These are phyloP conservation scores for Rugosomyces carneus DNA, from an alignment of 1,284 basidiomycete species.

Conservation along the genomic window DNA sequence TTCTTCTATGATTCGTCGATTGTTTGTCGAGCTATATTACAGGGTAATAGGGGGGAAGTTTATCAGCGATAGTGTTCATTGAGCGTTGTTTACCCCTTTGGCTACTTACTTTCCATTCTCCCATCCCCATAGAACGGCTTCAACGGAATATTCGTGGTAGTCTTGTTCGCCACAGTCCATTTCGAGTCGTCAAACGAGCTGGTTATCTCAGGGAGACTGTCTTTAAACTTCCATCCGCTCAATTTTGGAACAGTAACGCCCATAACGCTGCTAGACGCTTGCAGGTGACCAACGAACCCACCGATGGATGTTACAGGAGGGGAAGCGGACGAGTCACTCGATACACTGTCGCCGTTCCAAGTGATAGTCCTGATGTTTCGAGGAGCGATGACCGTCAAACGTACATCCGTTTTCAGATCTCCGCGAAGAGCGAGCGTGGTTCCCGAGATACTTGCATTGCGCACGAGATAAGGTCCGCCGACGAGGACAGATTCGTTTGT, in stretches of 20 bases:
- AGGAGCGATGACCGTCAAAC: slow-evolving; percentile 49
- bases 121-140: slow-evolving; percentile 69
- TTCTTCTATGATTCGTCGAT: slow-evolving; percentile 49
- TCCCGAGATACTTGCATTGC: slow-evolving; percentile 36
- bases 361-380: slow-evolving; percentile 43
- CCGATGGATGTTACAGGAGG: slow-evolving; percentile 28
- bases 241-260: slow-evolving; percentile 33
- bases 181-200: slow-evolving; percentile 48
- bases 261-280: slow-evolving; percentile 14
- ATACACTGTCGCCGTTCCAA: slow-evolving; percentile 62
- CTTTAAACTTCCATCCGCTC: slow-evolving; percentile 59
- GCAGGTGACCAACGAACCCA: slow-evolving; percentile 32
- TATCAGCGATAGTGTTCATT: too few relatives aligned
- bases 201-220: slow-evolving; percentile 66
- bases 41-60: background rate
- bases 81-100: background rate
- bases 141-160: slow-evolving; percentile 61
- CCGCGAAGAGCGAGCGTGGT: slow-evolving; percentile 36
- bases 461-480: slow-evolving; percentile 53
- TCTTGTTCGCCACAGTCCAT: slow-evolving; percentile 66
- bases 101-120: slow-evolving; percentile 58
- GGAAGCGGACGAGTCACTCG: slow-evolving; percentile 26
- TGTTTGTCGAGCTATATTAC: slow-evolving; percentile 53
- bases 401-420: slow-evolving; percentile 39
- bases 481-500: slow-evolving; percentile 48